Evolutionary conservation across 2,329 filamentous ascomycete species (phyloP).

Genomic region (Cercospora sesami): DNA sequence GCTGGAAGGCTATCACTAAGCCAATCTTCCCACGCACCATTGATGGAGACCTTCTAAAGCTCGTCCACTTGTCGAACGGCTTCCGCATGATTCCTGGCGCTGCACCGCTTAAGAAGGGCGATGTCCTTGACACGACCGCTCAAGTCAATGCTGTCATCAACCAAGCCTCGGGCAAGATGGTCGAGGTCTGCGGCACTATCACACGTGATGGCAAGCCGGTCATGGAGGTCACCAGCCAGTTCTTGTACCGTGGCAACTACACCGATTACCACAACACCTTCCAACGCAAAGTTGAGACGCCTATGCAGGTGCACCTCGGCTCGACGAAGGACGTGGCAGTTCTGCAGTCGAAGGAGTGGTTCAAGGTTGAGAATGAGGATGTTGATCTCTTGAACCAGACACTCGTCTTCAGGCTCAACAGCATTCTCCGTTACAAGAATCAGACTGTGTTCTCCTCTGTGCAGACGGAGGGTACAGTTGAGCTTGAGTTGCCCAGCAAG

Average conservation of each 20-base stretch:
- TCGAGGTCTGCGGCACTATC: slow-evolving; percentile 98
- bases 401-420: slow-evolving; percentile 92
- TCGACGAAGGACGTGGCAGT: slow-evolving; percentile 91
- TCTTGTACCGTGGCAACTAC: slow-evolving; percentile 91
- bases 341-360: slow-evolving; percentile 96
- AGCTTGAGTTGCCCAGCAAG: slow-evolving; percentile 93
- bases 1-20: slow-evolving; percentile 90
- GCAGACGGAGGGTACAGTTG: slow-evolving; percentile 86
- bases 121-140: slow-evolving; percentile 86
- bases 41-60: slow-evolving; percentile 91
- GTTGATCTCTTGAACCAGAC: slow-evolving; percentile 90
- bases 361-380: slow-evolving; percentile 79
- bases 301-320: slow-evolving; percentile 85
- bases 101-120: slow-evolving; percentile 91
- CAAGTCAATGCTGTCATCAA: slow-evolving; percentile 98
- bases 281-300: slow-evolving; percentile 93
- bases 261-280: slow-evolving; percentile 97
- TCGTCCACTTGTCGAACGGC: slow-evolving; percentile 93
- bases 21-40: slow-evolving; percentile 97
- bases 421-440: slow-evolving; percentile 90
- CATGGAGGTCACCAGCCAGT: slow-evolving; percentile 98
- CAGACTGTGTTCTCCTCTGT: slow-evolving; percentile 87
- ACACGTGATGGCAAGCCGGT: slow-evolving; percentile 77
- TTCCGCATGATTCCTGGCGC: slow-evolving; percentile 98
- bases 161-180: slow-evolving; percentile 98